Evolutionary conservation across 441 rosid genomes (phyloP).

Genomic region (Metrosideros polymorpha): DNA sequence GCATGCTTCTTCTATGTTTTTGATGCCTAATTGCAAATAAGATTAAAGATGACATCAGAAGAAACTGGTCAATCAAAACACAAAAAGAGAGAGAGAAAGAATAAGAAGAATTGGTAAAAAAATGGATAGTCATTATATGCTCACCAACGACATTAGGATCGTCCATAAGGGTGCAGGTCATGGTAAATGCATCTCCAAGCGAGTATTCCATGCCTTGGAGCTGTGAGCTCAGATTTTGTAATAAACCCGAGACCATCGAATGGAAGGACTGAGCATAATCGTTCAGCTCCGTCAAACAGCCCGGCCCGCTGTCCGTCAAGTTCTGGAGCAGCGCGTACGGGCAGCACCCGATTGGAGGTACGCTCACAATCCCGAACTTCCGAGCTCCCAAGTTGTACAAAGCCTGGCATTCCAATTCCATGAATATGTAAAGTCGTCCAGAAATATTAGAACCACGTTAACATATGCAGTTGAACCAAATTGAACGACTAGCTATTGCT

Average conservation of each 20-base stretch:
- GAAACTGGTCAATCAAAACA: neutral
- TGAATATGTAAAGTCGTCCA: neutral
- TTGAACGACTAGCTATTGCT: neutral
- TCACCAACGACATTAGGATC: neutral
- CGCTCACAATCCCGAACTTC: constrained; percentile 1
- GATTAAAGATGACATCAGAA: neutral
- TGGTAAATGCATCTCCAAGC: neutral
- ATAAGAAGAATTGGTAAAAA: neutral
- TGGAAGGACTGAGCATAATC: neutral
- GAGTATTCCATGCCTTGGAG: neutral
- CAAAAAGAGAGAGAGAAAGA: too few species aligned
- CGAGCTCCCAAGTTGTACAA: neutral
- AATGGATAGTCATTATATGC: neutral
- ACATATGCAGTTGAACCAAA: neutral
- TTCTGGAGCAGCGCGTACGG: neutral
- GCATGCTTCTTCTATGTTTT: neutral
- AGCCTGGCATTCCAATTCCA: neutral
- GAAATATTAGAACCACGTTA: neutral
- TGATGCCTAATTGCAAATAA: neutral
- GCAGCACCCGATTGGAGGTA: neutral
- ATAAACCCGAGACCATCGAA: neutral
- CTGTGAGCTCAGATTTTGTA: neutral
- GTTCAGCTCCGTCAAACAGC: neutral
- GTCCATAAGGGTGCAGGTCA: neutral
- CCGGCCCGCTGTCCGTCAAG: neutral